Evolutionary conservation across 768 basidiomycete genomes (phyloP), one percentile per base, ranked within the genome.

Genomic region (Phlegmacium glaucopus): DNA sequence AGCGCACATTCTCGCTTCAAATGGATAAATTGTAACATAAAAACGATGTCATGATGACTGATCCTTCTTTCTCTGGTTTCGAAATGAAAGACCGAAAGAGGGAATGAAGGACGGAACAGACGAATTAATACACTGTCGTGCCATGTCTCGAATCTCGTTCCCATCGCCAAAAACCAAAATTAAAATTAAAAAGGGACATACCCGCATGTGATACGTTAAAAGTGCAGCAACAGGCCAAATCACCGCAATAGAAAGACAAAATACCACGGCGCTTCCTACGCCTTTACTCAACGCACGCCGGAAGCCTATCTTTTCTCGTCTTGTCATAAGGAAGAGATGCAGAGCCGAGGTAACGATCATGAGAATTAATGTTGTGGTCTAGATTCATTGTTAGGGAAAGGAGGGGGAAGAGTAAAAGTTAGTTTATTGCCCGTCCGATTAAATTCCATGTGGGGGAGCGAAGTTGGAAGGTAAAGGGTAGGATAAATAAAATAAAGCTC

Each of bases 151-250:
- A 3, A 22, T 22, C 22, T 22, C 5, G 22, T 28, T 9, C 3
- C 29, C 43, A 13, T 9, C 37, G 26, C 22, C 30, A n/a, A 42
- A 42, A 28, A 42, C n/a, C 2, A 42, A 11, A 39, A 36, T 45
- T 8, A 26, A 1, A 50, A 42, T 18, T 17, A 40, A 50, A 51
- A 25, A 15, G 22, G 16, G 5, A 71, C 89, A 61, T 64, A 94
- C 92, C 66, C 94, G 77, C 63, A 90, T 66, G 71, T 97, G 94
- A 69, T 95, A 97, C 10, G 69, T 71, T 47, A 94, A 61, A 50
- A 97, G 69, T 18, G 91, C 88, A 4, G 71, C 73, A 1, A 96
- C 83, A 5, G 93, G 92, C 83, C 90, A 91, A 26, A 94, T 77
- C 13, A 94, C 78, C 12, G 81, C 54, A 16, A 90, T 71, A 2